Base-by-base conservation (phyloP, 768 basidiomycete species). In the Suillus tomentosus region DNA sequence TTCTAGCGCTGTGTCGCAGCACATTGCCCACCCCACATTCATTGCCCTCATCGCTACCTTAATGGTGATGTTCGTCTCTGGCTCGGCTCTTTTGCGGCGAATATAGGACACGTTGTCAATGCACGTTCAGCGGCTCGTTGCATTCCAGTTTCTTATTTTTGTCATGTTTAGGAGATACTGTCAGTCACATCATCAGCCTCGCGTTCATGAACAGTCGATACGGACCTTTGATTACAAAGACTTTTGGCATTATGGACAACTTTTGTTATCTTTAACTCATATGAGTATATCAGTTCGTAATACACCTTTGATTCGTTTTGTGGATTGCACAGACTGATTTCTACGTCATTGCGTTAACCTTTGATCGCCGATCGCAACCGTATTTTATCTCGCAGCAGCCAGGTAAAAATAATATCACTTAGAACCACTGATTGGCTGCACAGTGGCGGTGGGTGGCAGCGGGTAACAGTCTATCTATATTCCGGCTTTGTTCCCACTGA, bases 11-110 rank as follows among this genome's bases (percentile, higher is more conserved):
- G 65, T 74, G 24, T 73, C 77, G 17, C 67, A 70, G 17, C 75
- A 72, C 42, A 63, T 73, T 47, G 66, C 84, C 5, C 85, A 87
- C 62, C 87, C 87, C 0, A 85, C 84, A 0, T 80, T 86, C 69
- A 76, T 85, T 64, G 83, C 84, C 62, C 66, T 89, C 58, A 45
- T 85, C 15, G 80, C 85, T 53, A 85, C 86, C 3, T 74, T 90
- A 61, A 74, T 89, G 67, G 79, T 91, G 71, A 81, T 89, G 75
- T 79, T 90, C 71, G 76, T 89, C 34, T 89, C 87, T n/a, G 89
- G 89, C 36, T 83, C 85, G 70, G 79, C 59, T n/a, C 58, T 67
- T 40, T 54, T 67, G 61, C 66, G 66, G 9, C 66, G 66, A 34
- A 59, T 65, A 57, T 63, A 64, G 22, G 43, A 40, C 11, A 62